Base-by-base conservation (phyloP, 257 asterid species). In the Scutellaria barbata region DNA sequence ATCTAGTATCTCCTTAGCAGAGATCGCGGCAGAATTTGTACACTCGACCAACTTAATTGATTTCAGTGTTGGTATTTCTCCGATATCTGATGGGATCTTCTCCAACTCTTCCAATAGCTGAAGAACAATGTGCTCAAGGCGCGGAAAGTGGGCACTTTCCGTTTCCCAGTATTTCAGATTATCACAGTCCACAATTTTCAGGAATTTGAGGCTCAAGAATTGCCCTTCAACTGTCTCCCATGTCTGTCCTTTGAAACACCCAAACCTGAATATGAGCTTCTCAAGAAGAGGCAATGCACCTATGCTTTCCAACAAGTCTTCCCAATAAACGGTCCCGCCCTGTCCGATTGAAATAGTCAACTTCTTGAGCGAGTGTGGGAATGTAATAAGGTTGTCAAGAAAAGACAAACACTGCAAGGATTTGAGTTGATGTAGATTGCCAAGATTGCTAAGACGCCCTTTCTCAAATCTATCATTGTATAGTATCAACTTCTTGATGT, bases 211-310 rank as follows among this genome's bases (percentile, higher is more conserved):
- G 66, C 66, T 60, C 8, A 11, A 2, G 25, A 60, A 60, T 39
- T 60, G 50, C 48, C 48, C 66, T 60, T 60, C 66, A 8, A 39
- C 66, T 39, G 66, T 60, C 45, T 37, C 66, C 66, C 66, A 60
- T 48, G 39, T 39, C n/a, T 48, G 30, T 4, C 66, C 66, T 60
- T n/a, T 7, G n/a, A 60, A 60, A n/a, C 13, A 45, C 22, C 70
- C 55, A 8, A 6, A 1, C 0, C 4, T 6, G n/a, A 66, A 8
- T 14, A 14, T 64, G 33, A 77, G 74, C 46, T 16, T 56, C 10
- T 72, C 40, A 53, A 77, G 81, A 33, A 8, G 5, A 10, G 81
- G 75, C 4, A 77, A 37, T 39, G 56, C 42, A 12, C 75, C 71
- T 39, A 77, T 53, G 42, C 6, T 20, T 11, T 47, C 51, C 22